Evolutionary conservation across 2,329 filamentous ascomycete genomes (phyloP), one percentile per base, ranked within the genome.

Genomic region (Aspergillus puulaauensis): DNA sequence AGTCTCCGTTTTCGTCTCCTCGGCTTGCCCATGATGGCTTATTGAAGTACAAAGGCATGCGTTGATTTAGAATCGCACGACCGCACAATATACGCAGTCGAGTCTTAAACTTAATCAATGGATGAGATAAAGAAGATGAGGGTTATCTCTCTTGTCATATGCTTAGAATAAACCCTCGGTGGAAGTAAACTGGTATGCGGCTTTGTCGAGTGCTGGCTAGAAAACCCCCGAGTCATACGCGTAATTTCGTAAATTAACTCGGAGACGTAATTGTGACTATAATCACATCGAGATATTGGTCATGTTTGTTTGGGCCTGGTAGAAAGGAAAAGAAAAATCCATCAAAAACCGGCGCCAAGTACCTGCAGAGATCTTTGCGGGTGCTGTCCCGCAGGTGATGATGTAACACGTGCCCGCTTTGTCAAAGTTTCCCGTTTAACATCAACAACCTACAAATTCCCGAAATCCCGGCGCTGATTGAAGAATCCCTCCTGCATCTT

Each of bases 31-130:
- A 82, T 21, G 76, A 71, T 47, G 82, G 79, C 61, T 82, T 83
- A 51, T 81, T 85, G 73, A 86, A 86, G 17, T 85, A 76, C 1
- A 79, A 79, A 40, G 77, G 76, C 74, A 74, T 75, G 9, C n/a
- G 52, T 12, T 27, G 44, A 35, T 39, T 4, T 43, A 24, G 8
- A 24, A 24, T 14, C 21, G 3, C 6, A 5, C 19, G 23, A 4
- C 19, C 6, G 47, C n/a, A 15, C 6, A 21, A 11, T 8, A 40
- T 24, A 47, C 35, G 11, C 7, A 17, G 27, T 35, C 23, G 41
- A 37, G 8, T 49, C 46, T 12, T n/a, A 19, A 21, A 9, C 15
- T 24, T 31, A n/a, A n/a, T 46, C 44, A 46, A 24, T 15, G 14
- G 3, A 15, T 6, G 4, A n/a, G 14, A 37, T 37, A 11, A 4